Percentiles rank a stretch among this genome's conserved stretches.
Conservation (phyloP, 2,329 filamentous ascomycete species). For the Fusarium gaditjirri region DNA sequence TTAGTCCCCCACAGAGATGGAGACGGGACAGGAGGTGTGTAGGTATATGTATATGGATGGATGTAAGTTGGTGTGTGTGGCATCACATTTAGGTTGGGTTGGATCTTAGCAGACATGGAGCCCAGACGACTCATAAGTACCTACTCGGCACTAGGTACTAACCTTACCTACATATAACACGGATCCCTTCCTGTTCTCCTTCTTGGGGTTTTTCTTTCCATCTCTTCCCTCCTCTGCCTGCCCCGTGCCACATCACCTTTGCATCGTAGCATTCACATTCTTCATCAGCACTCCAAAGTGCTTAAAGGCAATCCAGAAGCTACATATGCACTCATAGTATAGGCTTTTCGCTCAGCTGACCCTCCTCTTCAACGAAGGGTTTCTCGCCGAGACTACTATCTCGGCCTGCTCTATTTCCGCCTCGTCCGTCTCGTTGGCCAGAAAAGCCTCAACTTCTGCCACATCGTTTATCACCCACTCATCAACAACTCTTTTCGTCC, state of each 20-base stretch:
- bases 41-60: slow-evolving; percentile 1
- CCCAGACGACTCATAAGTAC: background rate
- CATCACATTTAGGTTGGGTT: slow-evolving; percentile 30
- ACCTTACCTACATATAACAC: slow-evolving; percentile 28
- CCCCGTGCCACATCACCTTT: background rate
- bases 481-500: slow-evolving; percentile 2
- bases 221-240: slow-evolving; percentile 1
- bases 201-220: slow-evolving; percentile 10
- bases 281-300: slow-evolving; percentile 25
- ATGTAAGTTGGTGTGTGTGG: slow-evolving; percentile 31
- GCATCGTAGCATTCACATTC: slow-evolving; percentile 7
- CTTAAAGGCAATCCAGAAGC: background rate
- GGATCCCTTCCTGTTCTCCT: slow-evolving; percentile 6
- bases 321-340: slow-evolving; percentile 30
- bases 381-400: slow-evolving; percentile 14
- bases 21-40: slow-evolving; percentile 13
- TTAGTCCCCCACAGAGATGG: slow-evolving; percentile 25
- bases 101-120: slow-evolving; percentile 19
- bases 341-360: slow-evolving; percentile 29
- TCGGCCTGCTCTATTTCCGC: slow-evolving; percentile 18
- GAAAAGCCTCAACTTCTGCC: slow-evolving; percentile 20
- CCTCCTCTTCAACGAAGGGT: slow-evolving; percentile 22
- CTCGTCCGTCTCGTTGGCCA: slow-evolving; percentile 26
- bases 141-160: background rate
- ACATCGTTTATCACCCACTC: slow-evolving; percentile 10